Conservation (phyloP, 208 protist genomes). For the Polymyxa betae region DNA sequence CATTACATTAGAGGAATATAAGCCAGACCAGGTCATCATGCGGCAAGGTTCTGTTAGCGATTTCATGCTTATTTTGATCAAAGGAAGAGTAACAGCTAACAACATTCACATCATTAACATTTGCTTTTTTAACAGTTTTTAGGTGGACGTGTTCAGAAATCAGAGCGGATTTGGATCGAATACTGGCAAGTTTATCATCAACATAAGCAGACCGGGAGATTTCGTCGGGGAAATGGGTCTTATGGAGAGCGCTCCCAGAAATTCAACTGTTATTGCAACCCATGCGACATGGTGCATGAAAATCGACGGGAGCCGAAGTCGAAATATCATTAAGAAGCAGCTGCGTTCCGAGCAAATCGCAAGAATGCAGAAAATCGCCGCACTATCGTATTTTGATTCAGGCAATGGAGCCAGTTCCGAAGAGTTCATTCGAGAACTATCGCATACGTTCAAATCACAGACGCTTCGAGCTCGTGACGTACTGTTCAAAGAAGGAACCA, state of each 20-base stretch:
- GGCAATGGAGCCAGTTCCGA: background rate
- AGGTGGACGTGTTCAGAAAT: too few relatives aligned
- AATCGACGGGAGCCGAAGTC: background rate
- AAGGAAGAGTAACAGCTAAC: background rate
- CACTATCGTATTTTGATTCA: background rate
- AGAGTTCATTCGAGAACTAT: constrained; percentile 2
- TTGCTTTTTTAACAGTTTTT: too few relatives aligned
- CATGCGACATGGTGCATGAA: background rate
- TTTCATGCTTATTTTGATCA: background rate
- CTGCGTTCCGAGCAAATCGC: background rate
- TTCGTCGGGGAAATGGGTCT: background rate
- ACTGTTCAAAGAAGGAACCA: background rate
- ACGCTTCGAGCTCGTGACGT: background rate
- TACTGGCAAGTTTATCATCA: background rate
- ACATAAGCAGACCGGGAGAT: background rate
- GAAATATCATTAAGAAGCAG: background rate
- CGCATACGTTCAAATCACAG: background rate
- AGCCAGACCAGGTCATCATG: background rate
- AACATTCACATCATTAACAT: background rate
- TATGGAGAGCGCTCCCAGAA: background rate
- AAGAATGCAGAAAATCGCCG: background rate
- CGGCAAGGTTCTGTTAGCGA: background rate
- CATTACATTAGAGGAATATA: background rate
- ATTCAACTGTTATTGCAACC: background rate
- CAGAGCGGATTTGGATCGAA: too few relatives aligned